Conservation (phyloP, 176 grass and related monocot species). For the Cymbopogon citratus region DNA sequence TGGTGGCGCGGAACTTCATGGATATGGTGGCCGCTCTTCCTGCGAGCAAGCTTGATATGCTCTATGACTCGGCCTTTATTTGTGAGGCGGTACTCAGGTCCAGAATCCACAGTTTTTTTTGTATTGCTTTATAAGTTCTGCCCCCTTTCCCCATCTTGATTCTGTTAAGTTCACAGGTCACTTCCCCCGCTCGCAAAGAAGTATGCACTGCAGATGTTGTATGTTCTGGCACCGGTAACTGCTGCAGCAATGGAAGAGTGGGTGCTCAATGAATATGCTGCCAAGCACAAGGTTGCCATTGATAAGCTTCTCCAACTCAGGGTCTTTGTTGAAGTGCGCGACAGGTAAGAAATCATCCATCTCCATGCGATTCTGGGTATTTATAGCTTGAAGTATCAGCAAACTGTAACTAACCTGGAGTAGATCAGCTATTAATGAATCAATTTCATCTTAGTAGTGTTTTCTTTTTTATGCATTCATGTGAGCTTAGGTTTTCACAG, state of each 20-base stretch:
- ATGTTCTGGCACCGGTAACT: conserved; percentile 36
- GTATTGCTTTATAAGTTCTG: not conserved
- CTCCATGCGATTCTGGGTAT: not conserved
- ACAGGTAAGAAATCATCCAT: conserved; percentile 44
- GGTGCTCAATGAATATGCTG: conserved; percentile 60
- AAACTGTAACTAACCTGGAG: not conserved
- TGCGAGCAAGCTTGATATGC: conserved; percentile 63
- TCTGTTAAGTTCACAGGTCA: conserved; percentile 35
- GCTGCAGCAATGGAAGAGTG: conserved; percentile 77
- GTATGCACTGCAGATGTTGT: conserved; percentile 84
- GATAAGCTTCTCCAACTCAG: conserved; percentile 86
- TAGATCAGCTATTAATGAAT: not conserved
- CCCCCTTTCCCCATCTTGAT: not conserved
- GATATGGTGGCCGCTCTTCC: conserved; percentile 91
- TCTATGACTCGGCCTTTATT: conserved; percentile 88
- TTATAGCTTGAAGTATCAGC: not conserved
- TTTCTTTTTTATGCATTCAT: not conserved
- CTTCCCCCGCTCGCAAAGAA: conserved; percentile 84
- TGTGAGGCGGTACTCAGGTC: conserved; percentile 91
- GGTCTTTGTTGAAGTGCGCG: conserved; percentile 67
- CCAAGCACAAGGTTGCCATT: conserved; percentile 79
- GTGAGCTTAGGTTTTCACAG: not conserved
- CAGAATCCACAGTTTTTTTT: not conserved
- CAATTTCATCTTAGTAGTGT: not conserved
- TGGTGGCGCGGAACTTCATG: conserved; percentile 93